phyloP scores from a whole-genome alignment of 1,284 basidiomycete genomes.

The Rhodotorula sp. region DNA sequence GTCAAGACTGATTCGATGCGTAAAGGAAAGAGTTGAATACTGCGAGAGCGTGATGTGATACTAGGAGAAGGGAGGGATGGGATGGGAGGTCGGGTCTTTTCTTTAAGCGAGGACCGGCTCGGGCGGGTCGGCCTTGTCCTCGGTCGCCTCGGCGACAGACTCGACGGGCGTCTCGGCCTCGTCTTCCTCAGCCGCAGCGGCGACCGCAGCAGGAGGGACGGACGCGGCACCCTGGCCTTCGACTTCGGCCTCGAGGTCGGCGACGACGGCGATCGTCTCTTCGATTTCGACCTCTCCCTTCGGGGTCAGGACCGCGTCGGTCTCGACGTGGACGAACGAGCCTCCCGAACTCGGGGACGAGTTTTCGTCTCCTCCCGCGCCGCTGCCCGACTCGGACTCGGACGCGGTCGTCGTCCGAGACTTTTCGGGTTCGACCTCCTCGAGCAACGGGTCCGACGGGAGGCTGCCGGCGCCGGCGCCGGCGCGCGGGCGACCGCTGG shows the following conservation, averaged over 20 bases:
- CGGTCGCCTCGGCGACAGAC: neutral
- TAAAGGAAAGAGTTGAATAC: too few species aligned
- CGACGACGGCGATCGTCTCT: conserved; percentile 8
- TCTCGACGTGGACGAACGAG: conserved; percentile 34
- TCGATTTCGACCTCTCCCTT: conserved; percentile 18
- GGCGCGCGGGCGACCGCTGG: neutral
- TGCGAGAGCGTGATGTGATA: too few species aligned
- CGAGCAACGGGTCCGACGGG: conserved; percentile 18
- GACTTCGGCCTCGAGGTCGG: conserved; percentile 2
- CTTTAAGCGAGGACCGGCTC: conserved; percentile 28
- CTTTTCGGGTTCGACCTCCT: conserved; percentile 17
- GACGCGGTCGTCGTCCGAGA: conserved; percentile 4
- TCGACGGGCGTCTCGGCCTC: neutral
- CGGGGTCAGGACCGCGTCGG: conserved; percentile 12
- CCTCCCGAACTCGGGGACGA: conserved; percentile 8
- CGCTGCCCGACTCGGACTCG: conserved; percentile 4
- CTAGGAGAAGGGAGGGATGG: neutral
- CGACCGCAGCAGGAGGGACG: neutral
- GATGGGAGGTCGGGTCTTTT: neutral
- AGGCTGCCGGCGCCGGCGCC: neutral
- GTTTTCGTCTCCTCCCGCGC: neutral
- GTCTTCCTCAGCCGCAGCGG: neutral
- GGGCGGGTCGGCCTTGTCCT: conserved; percentile 28
- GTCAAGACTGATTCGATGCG: too few species aligned
- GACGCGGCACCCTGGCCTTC: conserved; percentile 3